These are phyloP conservation scores for Avena insularis DNA, from an alignment of 176 grass and related monocot genomes.

Conservation along the genomic window DNA sequence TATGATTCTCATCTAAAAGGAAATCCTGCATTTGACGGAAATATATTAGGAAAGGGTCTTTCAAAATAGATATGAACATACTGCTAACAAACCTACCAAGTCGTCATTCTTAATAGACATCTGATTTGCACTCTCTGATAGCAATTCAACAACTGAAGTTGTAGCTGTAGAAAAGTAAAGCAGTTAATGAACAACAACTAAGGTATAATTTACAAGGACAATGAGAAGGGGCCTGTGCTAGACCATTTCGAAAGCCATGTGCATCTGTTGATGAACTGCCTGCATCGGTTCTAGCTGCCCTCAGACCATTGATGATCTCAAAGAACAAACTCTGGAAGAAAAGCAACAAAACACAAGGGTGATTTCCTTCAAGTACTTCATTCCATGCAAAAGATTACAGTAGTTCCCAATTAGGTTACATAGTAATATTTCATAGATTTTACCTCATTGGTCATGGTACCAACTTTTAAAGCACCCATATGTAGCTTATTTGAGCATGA, in stretches of 20 bases:
- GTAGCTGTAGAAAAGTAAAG: constrained; percentile 51
- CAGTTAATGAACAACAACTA: constrained; percentile 4
- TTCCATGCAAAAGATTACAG: constrained; percentile 24
- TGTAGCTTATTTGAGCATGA: constrained; percentile 65
- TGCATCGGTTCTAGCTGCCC: constrained; percentile 50
- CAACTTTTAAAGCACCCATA: constrained; percentile 68
- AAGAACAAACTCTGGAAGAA: constrained; percentile 73
- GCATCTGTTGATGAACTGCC: constrained; percentile 69
- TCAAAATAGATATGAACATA: constrained; percentile 33
- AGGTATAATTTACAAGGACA: background rate
- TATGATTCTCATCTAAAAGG: constrained; percentile 75
- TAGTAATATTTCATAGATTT: constrained; percentile 17
- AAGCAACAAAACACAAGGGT: background rate
- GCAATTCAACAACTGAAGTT: constrained; percentile 76
- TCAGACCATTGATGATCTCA: constrained; percentile 82
- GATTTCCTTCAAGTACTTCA: constrained; percentile 25
- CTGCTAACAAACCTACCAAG: constrained; percentile 58
- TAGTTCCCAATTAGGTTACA: constrained; percentile 18
- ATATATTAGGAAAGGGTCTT: constrained; percentile 22
- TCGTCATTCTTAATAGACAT: constrained; percentile 73
- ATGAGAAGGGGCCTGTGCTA: constrained; percentile 20
- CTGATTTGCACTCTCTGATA: constrained; percentile 71
- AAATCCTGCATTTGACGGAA: constrained; percentile 60
- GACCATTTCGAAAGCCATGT: constrained; percentile 58
- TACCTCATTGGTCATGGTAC: constrained; percentile 72